Evolutionary conservation across 2,329 filamentous ascomycete genomes (phyloP).

Genomic region (Elsinoe batatas): DNA sequence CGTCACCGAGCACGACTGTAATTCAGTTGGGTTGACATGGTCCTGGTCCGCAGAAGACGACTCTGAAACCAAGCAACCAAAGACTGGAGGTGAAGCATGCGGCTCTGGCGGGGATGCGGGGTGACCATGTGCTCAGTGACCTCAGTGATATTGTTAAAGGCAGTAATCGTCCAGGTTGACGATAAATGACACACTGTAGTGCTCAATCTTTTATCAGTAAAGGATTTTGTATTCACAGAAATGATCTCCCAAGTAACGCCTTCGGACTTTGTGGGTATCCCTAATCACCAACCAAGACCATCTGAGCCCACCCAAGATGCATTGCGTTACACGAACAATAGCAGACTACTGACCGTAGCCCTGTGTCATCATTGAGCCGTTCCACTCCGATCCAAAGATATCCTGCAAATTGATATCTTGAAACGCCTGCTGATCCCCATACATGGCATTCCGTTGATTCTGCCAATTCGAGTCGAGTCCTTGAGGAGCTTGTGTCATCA

Average conservation of each 20-base stretch:
- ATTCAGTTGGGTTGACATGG: background rate
- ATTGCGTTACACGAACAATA: background rate
- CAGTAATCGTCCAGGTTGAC: too few species aligned
- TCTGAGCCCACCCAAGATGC: background rate
- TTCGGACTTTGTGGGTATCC: slow-evolving; percentile 1
- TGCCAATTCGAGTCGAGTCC: slow-evolving; percentile 12
- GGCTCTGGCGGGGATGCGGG: background rate
- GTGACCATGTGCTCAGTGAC: too few species aligned
- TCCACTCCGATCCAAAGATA: slow-evolving; percentile 31
- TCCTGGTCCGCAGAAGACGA: too few species aligned
- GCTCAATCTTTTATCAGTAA: background rate
- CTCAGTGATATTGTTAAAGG: too few species aligned
- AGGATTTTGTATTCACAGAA: background rate
- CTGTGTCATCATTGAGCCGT: slow-evolving; percentile 22
- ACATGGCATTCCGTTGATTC: slow-evolving; percentile 18
- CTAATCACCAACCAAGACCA: background rate
- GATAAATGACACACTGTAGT: too few species aligned
- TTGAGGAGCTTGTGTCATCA: slow-evolving; percentile 8
- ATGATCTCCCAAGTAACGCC: background rate
- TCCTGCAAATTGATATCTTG: slow-evolving; percentile 29
- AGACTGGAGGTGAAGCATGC: background rate
- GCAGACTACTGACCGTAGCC: slow-evolving; percentile 15
- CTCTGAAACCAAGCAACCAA: background rate
- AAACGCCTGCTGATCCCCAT: slow-evolving; percentile 20
- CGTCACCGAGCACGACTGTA: background rate